phyloP scores from a whole-genome alignment of 331 rosid genomes.

The Phaseolus coccineus region DNA sequence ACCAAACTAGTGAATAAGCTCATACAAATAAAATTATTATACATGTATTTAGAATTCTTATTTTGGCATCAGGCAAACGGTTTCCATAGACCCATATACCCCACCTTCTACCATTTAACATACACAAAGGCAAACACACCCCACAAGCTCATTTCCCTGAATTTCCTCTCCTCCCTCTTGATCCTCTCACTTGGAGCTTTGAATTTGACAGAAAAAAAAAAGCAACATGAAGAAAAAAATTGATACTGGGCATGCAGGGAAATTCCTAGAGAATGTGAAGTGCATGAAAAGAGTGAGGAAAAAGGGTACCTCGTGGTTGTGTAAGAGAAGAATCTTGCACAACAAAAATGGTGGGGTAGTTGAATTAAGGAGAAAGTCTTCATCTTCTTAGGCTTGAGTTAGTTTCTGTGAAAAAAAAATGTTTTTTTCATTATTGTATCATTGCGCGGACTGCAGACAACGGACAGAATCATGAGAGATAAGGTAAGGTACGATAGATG shows the following conservation, averaged over 20 bases:
- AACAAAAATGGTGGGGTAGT: constrained; percentile 42
- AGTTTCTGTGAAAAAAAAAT: not conserved
- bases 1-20: not conserved
- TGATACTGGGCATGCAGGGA: not conserved
- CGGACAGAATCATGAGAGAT: not conserved
- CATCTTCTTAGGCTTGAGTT: constrained; percentile 43
- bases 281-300: constrained; percentile 14
- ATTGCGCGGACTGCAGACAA: not conserved
- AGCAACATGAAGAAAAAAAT: not conserved
- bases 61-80: not conserved
- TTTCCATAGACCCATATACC: constrained; percentile 6
- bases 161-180: not conserved
- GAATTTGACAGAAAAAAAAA: constrained; percentile 1
- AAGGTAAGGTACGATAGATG: not conserved
- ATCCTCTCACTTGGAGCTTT: not conserved
- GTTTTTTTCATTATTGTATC: not conserved
- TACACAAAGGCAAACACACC: not conserved
- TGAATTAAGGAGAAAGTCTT: constrained; percentile 47
- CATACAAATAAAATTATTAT: not conserved
- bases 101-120: not conserved
- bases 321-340: constrained; percentile 37
- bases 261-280: not conserved
- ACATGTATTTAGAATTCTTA: not conserved
- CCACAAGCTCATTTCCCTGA: constrained; percentile 13
- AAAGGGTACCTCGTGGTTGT: constrained; percentile 49